Evolutionary conservation across 2,329 filamentous ascomycete species (phyloP).

Genomic region (Exophiala sp.): DNA sequence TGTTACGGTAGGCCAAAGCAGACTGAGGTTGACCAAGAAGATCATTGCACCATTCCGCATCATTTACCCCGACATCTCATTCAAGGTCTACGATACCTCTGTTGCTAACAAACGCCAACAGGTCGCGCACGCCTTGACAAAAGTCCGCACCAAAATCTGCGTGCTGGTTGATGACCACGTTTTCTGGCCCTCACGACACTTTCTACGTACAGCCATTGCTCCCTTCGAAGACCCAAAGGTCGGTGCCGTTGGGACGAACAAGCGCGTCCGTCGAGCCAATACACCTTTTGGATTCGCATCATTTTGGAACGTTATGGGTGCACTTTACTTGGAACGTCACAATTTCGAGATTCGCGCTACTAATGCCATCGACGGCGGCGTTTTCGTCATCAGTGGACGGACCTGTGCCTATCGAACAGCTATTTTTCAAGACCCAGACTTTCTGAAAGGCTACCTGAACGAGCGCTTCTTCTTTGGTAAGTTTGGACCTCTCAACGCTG

Average conservation of each 20-base stretch:
- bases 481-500: slow-evolving; percentile 49
- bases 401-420: slow-evolving; percentile 51
- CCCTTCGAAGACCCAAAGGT: slow-evolving; percentile 46
- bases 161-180: slow-evolving; percentile 54
- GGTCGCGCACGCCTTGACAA: slow-evolving; percentile 40
- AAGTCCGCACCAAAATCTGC: slow-evolving; percentile 41
- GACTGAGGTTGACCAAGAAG: slow-evolving; percentile 10
- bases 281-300: slow-evolving; percentile 18
- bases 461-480: slow-evolving; percentile 50
- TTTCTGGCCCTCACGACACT: slow-evolving; percentile 43
- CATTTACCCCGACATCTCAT: slow-evolving; percentile 11
- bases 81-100: slow-evolving; percentile 32
- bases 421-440: slow-evolving; percentile 47
- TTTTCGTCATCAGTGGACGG: slow-evolving; percentile 58
- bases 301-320: slow-evolving; percentile 56
- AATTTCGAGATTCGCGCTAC: slow-evolving; percentile 60
- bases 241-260: slow-evolving; percentile 56
- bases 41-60: slow-evolving; percentile 1
- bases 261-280: slow-evolving; percentile 47
- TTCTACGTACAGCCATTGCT: slow-evolving; percentile 44
- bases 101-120: slow-evolving; percentile 51
- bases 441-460: slow-evolving; percentile 45
- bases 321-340: slow-evolving; percentile 58
- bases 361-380: slow-evolving; percentile 56
- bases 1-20: slow-evolving; percentile 43